A percentile compares a stretch with the other conserved stretches of the same genome.
Evolutionary conservation across 2,329 filamentous ascomycete species (phyloP).

Genomic region (Fusarium setosum): DNA sequence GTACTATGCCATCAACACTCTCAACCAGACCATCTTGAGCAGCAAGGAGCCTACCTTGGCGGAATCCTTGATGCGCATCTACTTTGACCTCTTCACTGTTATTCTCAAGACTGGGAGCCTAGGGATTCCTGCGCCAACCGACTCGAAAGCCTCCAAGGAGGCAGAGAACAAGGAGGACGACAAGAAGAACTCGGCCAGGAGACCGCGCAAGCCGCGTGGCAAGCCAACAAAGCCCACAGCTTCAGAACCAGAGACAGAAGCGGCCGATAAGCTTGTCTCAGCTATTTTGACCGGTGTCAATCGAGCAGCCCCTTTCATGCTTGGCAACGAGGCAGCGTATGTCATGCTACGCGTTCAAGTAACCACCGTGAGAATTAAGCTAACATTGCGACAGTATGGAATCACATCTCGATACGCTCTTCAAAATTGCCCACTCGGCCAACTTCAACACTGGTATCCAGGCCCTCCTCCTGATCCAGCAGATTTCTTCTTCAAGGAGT

Average conservation of each 20-base stretch:
- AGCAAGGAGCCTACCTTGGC: constrained; percentile 84
- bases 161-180: constrained; percentile 29
- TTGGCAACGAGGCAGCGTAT: constrained; percentile 80
- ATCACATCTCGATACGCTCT: constrained; percentile 91
- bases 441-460: constrained; percentile 99
- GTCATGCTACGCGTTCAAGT: neutral
- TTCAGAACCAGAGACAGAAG: constrained; percentile 71
- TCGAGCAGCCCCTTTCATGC: constrained; percentile 92
- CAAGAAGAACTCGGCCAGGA: constrained; percentile 21
- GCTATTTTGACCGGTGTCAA: constrained; percentile 95
- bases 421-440: constrained; percentile 94
- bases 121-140: constrained; percentile 56
- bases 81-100: constrained; percentile 88
- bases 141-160: constrained; percentile 53
- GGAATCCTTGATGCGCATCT: constrained; percentile 85
- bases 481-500: constrained; percentile 84
- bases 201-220: constrained; percentile 41
- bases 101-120: constrained; percentile 74
- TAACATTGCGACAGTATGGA: constrained; percentile 69
- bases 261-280: constrained; percentile 89
- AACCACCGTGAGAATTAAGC: neutral
- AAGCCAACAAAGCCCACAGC: constrained; percentile 32
- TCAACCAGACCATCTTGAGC: constrained; percentile 96
- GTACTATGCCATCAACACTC: constrained; percentile 95
- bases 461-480: constrained; percentile 93